Evolutionary conservation across 2,329 filamentous ascomycete species (phyloP), one percentile per base, ranked within the genome.

Genomic region (Penicillium polonicum): DNA sequence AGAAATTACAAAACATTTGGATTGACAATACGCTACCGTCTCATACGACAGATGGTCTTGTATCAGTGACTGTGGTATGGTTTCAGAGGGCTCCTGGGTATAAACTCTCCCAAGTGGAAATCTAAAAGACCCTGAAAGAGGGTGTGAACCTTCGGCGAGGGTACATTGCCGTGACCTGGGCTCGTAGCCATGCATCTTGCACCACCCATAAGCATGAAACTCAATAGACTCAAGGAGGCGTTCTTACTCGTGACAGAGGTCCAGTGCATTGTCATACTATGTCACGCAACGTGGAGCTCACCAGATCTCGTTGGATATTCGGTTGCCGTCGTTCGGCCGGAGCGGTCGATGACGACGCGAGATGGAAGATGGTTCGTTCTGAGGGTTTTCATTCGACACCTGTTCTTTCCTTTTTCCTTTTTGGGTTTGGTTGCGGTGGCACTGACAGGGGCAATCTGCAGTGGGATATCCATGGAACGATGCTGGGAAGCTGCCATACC

Each of bases 391-490:
- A 55, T 55, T 55, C 17, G 48, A 29, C 15, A 7, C 10, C 7
- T 21, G 31, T 23, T 33, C 5, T 10, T 35, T 44, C 49, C 8
- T 38, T 31, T 56, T 43, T 9, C 43, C 8, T 44, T 31, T 56
- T 43, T 9, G 21, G 23, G 38, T 46, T 46, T 45, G 21, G 9
- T 33, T 43, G 36, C 5, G 46, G 38, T 55, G 53, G 46, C 41
- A 52, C 48, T 38, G 17, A 36, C 39, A 52, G 46, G 53, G 48
- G 48, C 46, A 56, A 56, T 51, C 31, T 43, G 48, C 31, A 41
- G 33, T n/a, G 6, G n/a, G n/a, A 17, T 2, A 44, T 15, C 53
- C 39, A 44, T 45, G 53, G 46, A 39, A 52, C 46, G 5, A 27
- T 23, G 10, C 7, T 17, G n/a, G 31, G 23, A 56, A n/a, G 33